These are phyloP conservation scores for Fusarium sp. DNA, from an alignment of 2,329 filamentous ascomycete genomes.

Conservation along the genomic window DNA sequence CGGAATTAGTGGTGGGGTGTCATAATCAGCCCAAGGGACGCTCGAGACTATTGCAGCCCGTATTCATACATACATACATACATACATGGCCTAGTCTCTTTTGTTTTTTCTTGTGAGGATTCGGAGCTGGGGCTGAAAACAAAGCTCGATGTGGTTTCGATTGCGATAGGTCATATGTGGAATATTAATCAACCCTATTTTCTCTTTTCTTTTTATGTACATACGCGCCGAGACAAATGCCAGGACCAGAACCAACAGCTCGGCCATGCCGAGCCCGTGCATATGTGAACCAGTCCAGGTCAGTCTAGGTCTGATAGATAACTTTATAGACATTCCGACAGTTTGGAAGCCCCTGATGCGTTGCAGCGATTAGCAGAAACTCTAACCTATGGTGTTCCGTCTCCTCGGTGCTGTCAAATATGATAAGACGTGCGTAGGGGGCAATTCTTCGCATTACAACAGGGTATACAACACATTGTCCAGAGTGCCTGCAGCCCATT, in stretches of 20 bases:
- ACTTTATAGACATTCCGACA: conserved; percentile 20
- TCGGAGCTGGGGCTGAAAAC: conserved; percentile 10
- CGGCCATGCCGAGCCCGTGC: conserved; percentile 23
- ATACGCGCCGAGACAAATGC: conserved; percentile 13
- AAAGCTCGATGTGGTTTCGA: conserved; percentile 14
- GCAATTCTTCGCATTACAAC: neutral
- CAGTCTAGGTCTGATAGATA: neutral
- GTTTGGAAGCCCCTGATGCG: conserved; percentile 4
- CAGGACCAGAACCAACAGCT: conserved; percentile 12
- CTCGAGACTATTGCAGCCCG: neutral
- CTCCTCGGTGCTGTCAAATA: neutral
- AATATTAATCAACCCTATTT: conserved; percentile 29
- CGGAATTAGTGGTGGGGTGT: neutral
- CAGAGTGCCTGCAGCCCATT: neutral
- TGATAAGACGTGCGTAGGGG: neutral
- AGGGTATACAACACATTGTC: neutral
- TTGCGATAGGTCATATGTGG: conserved; percentile 27
- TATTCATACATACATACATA: neutral
- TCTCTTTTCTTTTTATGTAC: conserved; percentile 9
- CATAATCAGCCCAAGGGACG: neutral
- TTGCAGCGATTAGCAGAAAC: neutral
- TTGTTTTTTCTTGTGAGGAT: neutral
- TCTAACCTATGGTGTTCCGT: conserved; percentile 1
- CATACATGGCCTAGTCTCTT: neutral
- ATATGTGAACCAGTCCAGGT: neutral